Conservation (phyloP, 352 stramenopile species). For the Phytopythium boreale region DNA sequence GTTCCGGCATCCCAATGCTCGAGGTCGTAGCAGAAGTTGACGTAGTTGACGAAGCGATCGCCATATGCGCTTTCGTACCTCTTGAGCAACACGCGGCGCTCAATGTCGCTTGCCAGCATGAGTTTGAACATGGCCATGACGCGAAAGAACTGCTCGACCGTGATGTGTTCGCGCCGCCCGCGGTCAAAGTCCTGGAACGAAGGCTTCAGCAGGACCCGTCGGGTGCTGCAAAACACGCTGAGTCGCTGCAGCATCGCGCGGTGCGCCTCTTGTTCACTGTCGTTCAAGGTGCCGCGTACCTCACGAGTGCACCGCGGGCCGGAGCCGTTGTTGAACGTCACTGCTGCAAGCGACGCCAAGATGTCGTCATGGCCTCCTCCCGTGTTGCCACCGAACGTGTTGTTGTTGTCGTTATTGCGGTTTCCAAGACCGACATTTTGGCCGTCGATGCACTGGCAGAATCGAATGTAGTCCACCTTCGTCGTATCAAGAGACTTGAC, state of each 20-base stretch:
- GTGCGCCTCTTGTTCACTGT: conserved; percentile 40
- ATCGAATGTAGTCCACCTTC: conserved; percentile 79
- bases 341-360: conserved; percentile 20
- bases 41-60: conserved; percentile 80
- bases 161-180: conserved; percentile 69
- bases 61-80: conserved; percentile 69
- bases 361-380: conserved; percentile 27
- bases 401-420: conserved; percentile 37
- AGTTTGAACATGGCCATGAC: conserved; percentile 82
- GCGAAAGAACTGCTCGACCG: conserved; percentile 77
- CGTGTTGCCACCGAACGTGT: background rate
- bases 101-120: conserved; percentile 37
- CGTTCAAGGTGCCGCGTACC: conserved; percentile 48
- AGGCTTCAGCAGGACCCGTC: conserved; percentile 72
- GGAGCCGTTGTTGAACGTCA: background rate
- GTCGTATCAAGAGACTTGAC: conserved; percentile 34
- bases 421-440: conserved; percentile 10
- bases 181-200: conserved; percentile 85
- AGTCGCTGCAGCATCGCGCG: conserved; percentile 62
- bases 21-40: conserved; percentile 80
- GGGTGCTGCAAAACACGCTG: conserved; percentile 48
- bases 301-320: conserved; percentile 55
- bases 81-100: conserved; percentile 58
- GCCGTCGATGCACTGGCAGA: conserved; percentile 64
- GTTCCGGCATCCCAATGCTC: conserved; percentile 52